Percentiles rank a stretch among this genome's conserved stretches.
Conservation (phyloP, 345 rosid genomes). For the Gossypium sturtianum region DNA sequence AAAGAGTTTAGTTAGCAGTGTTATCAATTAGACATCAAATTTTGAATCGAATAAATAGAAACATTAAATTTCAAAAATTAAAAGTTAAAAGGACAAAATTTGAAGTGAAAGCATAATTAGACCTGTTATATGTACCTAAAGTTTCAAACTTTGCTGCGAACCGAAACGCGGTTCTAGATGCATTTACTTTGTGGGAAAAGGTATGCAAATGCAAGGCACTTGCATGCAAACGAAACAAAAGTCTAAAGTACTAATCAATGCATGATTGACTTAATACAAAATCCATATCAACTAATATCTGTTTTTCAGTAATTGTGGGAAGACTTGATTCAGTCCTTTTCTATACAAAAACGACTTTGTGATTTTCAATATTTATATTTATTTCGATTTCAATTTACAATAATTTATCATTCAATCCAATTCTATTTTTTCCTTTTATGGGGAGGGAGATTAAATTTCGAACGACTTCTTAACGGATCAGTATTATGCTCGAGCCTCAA, state of each 20-base stretch:
- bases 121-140: background rate
- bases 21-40: no score
- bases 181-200: background rate
- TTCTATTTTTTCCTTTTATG: background rate
- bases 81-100: no score
- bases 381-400: background rate
- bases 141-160: conserved; percentile 8
- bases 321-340: background rate
- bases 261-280: background rate
- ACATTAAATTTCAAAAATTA: no score
- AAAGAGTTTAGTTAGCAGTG: no score
- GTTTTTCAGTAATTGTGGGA: background rate
- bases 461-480: fast-evolving
- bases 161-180: background rate
- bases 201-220: background rate
- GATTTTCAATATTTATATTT: background rate
- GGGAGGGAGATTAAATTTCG: no score
- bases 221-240: background rate
- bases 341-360: background rate
- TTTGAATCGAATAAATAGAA: no score
- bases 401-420: background rate
- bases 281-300: background rate
- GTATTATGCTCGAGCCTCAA: no score
- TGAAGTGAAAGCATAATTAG: no score
- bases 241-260: background rate